Conservation (phyloP, 495 filamentous ascomycete species). For the Aspergillus ellipticus region DNA sequence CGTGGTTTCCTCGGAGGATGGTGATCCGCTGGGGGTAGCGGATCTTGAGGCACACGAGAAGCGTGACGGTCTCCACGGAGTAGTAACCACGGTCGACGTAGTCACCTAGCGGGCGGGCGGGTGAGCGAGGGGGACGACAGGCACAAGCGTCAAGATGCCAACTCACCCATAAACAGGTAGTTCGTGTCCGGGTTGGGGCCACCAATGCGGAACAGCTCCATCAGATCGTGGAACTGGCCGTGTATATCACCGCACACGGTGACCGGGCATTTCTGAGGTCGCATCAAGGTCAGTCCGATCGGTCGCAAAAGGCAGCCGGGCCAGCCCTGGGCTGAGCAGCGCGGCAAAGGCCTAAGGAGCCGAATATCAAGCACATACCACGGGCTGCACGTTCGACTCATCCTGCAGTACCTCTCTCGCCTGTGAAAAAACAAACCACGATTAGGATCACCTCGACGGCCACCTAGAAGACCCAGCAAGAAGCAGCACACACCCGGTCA, state of each 20-base stretch:
- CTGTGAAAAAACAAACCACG: conserved; percentile 40
- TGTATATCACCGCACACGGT: conserved; percentile 94
- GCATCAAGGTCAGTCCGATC: conserved; percentile 3
- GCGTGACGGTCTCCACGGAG: conserved; percentile 92
- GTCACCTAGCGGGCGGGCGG: conserved; percentile 58
- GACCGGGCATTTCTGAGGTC: conserved; percentile 79
- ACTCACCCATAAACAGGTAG: conserved; percentile 87
- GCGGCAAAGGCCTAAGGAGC: conserved; percentile 17
- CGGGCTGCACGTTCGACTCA: conserved; percentile 97
- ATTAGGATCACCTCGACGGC: conserved; percentile 6
- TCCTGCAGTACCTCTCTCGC: conserved; percentile 94
- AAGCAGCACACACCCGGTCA: conserved; percentile 72
- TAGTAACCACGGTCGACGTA: conserved; percentile 98
- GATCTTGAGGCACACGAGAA: conserved; percentile 92
- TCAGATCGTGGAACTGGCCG: conserved; percentile 89
- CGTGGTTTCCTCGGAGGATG: conserved; percentile 94
- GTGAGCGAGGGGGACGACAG: not conserved
- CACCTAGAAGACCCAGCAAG: not conserved
- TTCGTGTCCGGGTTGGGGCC: conserved; percentile 91
- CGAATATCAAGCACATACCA: conserved; percentile 60
- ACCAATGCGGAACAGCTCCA: conserved; percentile 92
- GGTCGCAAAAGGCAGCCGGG: not conserved
- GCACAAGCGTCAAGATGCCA: not conserved
- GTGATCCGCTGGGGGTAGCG: conserved; percentile 95
- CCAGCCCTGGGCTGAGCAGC: not conserved